phyloP scores from a whole-genome alignment of 2,329 filamentous ascomycete genomes.

The Exophiala sp. region DNA sequence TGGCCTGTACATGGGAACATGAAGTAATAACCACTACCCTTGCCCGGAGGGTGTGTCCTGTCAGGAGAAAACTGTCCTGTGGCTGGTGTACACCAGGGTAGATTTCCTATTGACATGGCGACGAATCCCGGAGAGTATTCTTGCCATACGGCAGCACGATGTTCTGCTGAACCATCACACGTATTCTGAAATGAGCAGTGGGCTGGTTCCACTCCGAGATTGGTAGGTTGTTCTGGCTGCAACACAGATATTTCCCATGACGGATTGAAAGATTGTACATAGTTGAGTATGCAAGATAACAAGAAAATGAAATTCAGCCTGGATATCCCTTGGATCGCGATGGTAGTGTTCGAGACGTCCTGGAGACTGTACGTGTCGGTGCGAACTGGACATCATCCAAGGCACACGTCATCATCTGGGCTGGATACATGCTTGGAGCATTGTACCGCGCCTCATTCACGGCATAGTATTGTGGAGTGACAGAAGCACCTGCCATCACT shows the following conservation, averaged over 20 bases:
- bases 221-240: slow-evolving; percentile 8
- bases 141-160: neutral
- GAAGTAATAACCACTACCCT: neutral
- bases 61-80: slow-evolving; percentile 3
- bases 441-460: slow-evolving; percentile 16
- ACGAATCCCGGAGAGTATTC: neutral
- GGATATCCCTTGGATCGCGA: slow-evolving; percentile 12
- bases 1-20: slow-evolving; percentile 13
- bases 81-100: slow-evolving; percentile 11
- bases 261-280: slow-evolving; percentile 4
- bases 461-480: slow-evolving; percentile 4
- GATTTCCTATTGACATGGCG: neutral
- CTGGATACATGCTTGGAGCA: slow-evolving; percentile 13
- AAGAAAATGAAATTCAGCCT: slow-evolving; percentile 10
- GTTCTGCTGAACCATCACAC: slow-evolving; percentile 13
- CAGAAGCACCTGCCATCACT: slow-evolving; percentile 16
- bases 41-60: slow-evolving; percentile 5
- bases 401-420: slow-evolving; percentile 11
- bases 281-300: slow-evolving; percentile 1
- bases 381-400: slow-evolving; percentile 21
- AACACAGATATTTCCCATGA: slow-evolving; percentile 8
- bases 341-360: slow-evolving; percentile 8
- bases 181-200: slow-evolving; percentile 4
- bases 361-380: slow-evolving; percentile 5
- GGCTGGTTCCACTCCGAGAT: slow-evolving; percentile 12